Conservation (phyloP, 1,284 basidiomycete species). For the Heterobasidion irregulare region DNA sequence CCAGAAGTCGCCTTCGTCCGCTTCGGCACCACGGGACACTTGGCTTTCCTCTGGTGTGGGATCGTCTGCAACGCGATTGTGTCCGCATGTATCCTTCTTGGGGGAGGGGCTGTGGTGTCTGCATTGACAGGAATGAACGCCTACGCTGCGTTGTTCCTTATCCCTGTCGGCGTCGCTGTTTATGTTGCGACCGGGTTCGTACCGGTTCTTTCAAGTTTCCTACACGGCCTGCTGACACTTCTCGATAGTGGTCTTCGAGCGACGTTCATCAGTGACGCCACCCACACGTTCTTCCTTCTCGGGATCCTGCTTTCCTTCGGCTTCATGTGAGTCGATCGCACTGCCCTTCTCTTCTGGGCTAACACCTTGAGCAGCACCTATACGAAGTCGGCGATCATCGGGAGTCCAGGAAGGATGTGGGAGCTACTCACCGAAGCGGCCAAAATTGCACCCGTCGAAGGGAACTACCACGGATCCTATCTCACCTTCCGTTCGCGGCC, state of each 20-base stretch:
- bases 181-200: constrained; percentile 42
- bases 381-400: constrained; percentile 54
- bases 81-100: constrained; percentile 26
- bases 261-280: constrained; percentile 20
- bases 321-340: constrained; percentile 21
- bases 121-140: constrained; percentile 64
- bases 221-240: constrained; percentile 27
- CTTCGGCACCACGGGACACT: constrained; percentile 38
- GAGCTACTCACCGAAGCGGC: constrained; percentile 46
- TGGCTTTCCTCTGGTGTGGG: constrained; percentile 39
- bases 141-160: constrained; percentile 60
- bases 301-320: constrained; percentile 41
- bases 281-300: constrained; percentile 37
- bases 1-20: constrained; percentile 21
- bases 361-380: constrained; percentile 20
- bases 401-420: constrained; percentile 49
- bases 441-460: constrained; percentile 39
- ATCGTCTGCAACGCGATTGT: constrained; percentile 25
- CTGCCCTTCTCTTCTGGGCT: constrained; percentile 2
- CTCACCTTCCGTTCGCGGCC: constrained; percentile 55
- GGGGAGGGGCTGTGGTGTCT: constrained; percentile 73
- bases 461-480: constrained; percentile 65
- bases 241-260: constrained; percentile 17
- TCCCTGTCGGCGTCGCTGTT: constrained; percentile 42
- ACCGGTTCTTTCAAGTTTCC: constrained; percentile 45